phyloP scores from a whole-genome alignment of 2,329 filamentous ascomycete species.

The Endocalyx cinctus region DNA sequence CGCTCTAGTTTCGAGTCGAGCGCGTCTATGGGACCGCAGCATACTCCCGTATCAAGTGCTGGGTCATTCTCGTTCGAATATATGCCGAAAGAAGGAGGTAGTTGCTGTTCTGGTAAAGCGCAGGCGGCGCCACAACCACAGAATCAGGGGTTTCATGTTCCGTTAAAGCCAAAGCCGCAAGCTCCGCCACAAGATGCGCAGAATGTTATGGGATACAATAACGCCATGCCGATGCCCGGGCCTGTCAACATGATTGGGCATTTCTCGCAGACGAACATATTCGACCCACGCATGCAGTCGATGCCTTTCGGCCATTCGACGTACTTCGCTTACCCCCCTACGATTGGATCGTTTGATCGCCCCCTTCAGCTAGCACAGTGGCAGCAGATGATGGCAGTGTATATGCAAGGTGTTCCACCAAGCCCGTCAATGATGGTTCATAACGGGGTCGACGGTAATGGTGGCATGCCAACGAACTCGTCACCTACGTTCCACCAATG shows the following conservation, averaged over 20 bases:
- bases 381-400: slow-evolving; percentile 16
- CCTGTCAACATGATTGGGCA: slow-evolving; percentile 8
- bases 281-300: slow-evolving; percentile 11
- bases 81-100: slow-evolving; percentile 2
- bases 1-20: slow-evolving; percentile 13
- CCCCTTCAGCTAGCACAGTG: slow-evolving; percentile 21
- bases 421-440: too few species aligned
- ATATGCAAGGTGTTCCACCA: slow-evolving; percentile 6
- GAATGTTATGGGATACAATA: slow-evolving; percentile 13
- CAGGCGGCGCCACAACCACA: slow-evolving; percentile 4
- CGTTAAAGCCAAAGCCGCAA: slow-evolving; percentile 7
- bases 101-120: slow-evolving; percentile 19
- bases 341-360: slow-evolving; percentile 12
- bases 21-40: slow-evolving; percentile 13
- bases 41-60: slow-evolving; percentile 14
- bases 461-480: background rate
- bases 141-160: too few species aligned
- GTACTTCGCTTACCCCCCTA: slow-evolving; percentile 9
- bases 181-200: slow-evolving; percentile 8
- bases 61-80: slow-evolving; percentile 11
- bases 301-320: slow-evolving; percentile 12
- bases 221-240: slow-evolving; percentile 7
- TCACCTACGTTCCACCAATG: slow-evolving; percentile 45
- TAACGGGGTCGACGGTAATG: too few species aligned
- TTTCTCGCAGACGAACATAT: slow-evolving; percentile 2